phyloP scores from a whole-genome alignment of 2,329 filamentous ascomycete species.

The Hymenoscyphus linearis region DNA sequence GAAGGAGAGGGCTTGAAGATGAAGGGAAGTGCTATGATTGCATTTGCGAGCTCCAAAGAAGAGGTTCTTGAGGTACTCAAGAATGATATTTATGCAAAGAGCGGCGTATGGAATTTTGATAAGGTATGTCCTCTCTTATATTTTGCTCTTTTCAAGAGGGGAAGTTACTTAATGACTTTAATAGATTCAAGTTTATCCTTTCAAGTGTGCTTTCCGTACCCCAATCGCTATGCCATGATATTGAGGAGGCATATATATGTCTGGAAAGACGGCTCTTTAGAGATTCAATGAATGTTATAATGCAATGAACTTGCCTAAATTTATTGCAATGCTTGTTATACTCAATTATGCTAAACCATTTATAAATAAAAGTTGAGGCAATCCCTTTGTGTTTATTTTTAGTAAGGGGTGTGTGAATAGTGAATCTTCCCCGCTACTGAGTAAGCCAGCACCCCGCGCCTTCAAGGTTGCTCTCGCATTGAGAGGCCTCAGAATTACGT shows the following conservation, averaged over 20 bases:
- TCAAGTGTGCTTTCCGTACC: conserved; percentile 13
- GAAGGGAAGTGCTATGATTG: conserved; percentile 55
- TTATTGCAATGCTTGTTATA: background rate
- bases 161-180: background rate
- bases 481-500: background rate
- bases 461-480: no score
- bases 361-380: background rate
- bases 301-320: background rate
- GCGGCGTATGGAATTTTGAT: conserved; percentile 75
- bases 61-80: conserved; percentile 62
- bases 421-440: no score
- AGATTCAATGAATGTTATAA: background rate
- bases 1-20: conserved; percentile 58
- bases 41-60: conserved; percentile 60
- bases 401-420: no score
- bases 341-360: background rate
- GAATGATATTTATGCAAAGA: conserved; percentile 66
- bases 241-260: background rate
- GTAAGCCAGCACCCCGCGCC: no score
- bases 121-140: conserved; percentile 41
- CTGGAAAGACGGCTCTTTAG: background rate
- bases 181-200: conserved; percentile 12
- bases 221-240: background rate
- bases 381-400: no score
- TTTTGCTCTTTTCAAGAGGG: background rate